Evolutionary conservation across 2,329 filamentous ascomycete genomes (phyloP).

Genomic region (Cyphellophora attinorum): DNA sequence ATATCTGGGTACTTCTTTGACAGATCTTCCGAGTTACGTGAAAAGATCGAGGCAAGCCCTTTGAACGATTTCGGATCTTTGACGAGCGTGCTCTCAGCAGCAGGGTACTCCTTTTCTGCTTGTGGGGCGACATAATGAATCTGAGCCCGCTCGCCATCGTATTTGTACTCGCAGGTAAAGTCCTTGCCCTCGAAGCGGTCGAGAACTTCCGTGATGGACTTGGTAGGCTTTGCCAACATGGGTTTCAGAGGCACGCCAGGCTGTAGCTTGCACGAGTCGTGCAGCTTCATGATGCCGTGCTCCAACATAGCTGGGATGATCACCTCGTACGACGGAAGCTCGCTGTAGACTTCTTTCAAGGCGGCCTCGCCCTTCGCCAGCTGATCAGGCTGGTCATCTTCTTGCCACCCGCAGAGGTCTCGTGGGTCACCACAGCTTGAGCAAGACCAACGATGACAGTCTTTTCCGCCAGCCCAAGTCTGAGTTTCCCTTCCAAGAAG

Average conservation of each 20-base stretch:
- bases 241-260: constrained; percentile 93
- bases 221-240: constrained; percentile 97
- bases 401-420: constrained; percentile 58
- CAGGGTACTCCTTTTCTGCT: constrained; percentile 57
- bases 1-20: constrained; percentile 98
- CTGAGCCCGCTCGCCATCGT: constrained; percentile 95
- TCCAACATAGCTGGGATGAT: constrained; percentile 85
- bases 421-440: constrained; percentile 79
- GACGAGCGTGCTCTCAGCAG: constrained; percentile 51
- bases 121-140: constrained; percentile 93
- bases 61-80: constrained; percentile 46
- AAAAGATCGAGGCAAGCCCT: constrained; percentile 89
- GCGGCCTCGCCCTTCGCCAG: constrained; percentile 74
- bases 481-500: constrained; percentile 87
- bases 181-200: constrained; percentile 92
- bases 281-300: constrained; percentile 73
- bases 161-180: constrained; percentile 99
- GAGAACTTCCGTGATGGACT: constrained; percentile 93
- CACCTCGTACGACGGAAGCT: constrained; percentile 88
- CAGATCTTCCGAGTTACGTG: constrained; percentile 89
- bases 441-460: constrained; percentile 84
- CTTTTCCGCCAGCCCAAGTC: constrained; percentile 83
- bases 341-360: constrained; percentile 86
- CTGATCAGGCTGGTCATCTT: constrained; percentile 63
- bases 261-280: constrained; percentile 78